Percentiles rank a stretch among this genome's conserved stretches.
These are phyloP conservation scores for Xerocomellus intermedius DNA, from an alignment of 768 basidiomycete genomes.

Conservation along the genomic window DNA sequence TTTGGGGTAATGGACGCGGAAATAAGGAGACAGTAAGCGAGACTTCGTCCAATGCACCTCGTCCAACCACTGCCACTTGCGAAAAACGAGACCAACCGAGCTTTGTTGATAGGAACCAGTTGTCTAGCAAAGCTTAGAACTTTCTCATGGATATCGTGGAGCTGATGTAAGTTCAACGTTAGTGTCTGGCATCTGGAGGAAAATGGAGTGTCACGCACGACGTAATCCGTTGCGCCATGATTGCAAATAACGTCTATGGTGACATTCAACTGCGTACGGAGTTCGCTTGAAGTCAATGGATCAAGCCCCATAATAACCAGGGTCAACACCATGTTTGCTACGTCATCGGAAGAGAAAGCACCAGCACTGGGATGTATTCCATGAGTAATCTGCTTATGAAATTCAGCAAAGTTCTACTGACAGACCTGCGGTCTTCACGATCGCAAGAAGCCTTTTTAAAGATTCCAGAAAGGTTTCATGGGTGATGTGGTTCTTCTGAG, in stretches of 20 bases:
- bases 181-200: neutral
- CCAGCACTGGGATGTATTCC: conserved; percentile 28
- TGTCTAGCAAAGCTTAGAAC: conserved; percentile 40
- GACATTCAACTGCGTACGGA: conserved; percentile 45
- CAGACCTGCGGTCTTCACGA: conserved; percentile 46
- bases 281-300: conserved; percentile 41
- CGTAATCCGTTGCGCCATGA: conserved; percentile 33
- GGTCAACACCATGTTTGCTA: conserved; percentile 47
- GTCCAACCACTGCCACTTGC: conserved; percentile 48
- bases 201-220: conserved; percentile 16
- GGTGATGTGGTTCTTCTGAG: conserved; percentile 14
- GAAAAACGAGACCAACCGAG: conserved; percentile 49
- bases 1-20: neutral
- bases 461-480: conserved; percentile 29
- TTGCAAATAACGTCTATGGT: conserved; percentile 49
- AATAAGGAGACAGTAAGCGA: conserved; percentile 44
- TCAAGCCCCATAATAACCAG: conserved; percentile 61
- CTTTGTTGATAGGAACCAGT: conserved; percentile 50
- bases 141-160: conserved; percentile 44
- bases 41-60: conserved; percentile 54
- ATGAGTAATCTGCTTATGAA: neutral
- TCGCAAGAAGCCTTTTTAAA: conserved; percentile 41
- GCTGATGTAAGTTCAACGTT: conserved; percentile 35
- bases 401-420: conserved; percentile 30
- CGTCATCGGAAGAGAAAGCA: conserved; percentile 38